Conservation (phyloP, 192 early-diverging fungal genomes). For the Coemansia aciculifera region DNA sequence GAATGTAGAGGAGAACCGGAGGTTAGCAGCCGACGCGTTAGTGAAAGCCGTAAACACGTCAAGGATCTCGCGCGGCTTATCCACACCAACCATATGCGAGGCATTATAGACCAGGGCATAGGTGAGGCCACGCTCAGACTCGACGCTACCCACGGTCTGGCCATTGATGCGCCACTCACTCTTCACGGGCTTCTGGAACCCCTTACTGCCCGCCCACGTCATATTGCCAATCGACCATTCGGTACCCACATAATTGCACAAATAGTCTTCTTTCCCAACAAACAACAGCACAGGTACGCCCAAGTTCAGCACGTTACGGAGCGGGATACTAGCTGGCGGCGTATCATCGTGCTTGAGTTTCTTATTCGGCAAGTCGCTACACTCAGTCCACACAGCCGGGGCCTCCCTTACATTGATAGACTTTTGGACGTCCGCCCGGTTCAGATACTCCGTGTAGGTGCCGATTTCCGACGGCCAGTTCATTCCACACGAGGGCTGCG, state of each 20-base stretch:
- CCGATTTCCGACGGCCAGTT: conserved; percentile 57
- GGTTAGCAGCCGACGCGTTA: conserved; percentile 35
- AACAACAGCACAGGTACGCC: conserved; percentile 58
- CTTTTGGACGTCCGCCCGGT: conserved; percentile 54
- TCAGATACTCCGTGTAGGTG: conserved; percentile 47
- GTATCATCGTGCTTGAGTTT: conserved; percentile 45
- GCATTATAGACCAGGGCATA: conserved; percentile 61
- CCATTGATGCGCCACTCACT: conserved; percentile 57
- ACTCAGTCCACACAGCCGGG: conserved; percentile 60
- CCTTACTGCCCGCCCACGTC: conserved; percentile 61
- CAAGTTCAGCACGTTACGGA: conserved; percentile 51
- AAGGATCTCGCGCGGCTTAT: conserved; percentile 60
- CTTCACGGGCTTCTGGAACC: conserved; percentile 33
- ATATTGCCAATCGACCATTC: conserved; percentile 61
- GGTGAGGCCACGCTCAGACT: conserved; percentile 62
- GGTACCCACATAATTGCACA: conserved; percentile 72
- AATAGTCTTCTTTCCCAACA: conserved; percentile 67
- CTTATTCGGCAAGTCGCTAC: conserved; percentile 48
- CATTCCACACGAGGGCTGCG: conserved; percentile 62
- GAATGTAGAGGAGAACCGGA: conserved; percentile 45
- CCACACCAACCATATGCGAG: conserved; percentile 74
- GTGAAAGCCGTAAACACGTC: conserved; percentile 63
- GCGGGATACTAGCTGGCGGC: conserved; percentile 47
- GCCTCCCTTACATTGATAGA: conserved; percentile 54
- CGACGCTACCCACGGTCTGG: conserved; percentile 46